Base-by-base conservation (phyloP, 1,284 basidiomycete genomes). In the Irpex sp. region DNA sequence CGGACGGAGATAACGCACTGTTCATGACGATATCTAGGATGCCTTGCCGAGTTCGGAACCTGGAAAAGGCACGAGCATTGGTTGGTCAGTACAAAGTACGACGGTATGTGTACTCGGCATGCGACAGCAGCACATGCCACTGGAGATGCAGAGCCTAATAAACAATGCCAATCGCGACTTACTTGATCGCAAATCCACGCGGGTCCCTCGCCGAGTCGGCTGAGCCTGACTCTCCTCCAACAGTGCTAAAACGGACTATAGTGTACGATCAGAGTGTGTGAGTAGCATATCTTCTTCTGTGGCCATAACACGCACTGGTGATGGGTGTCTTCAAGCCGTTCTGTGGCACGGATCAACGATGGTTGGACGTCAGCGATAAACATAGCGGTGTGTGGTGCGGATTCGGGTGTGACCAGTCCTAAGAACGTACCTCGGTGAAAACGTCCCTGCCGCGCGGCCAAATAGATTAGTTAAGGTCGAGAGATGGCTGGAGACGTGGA, bases 191-290 rank as follows among this genome's bases (percentile, higher is more conserved):
- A 63, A 72, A 72, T 8, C 71, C 95, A 75, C 94, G 92, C 54
- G 93, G 94, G 74, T 97, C 95, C 67, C 94, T 90, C 59, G 92
- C 92, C 26, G 92, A 92, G 74, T 98, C 95, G 21, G 92, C 83
- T 43, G 93, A 93, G 19, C 95, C 95, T 46, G 81, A 81, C 77
- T 96, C 94, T 57, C 95, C 92, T 65, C 89, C 92, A 67, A 94
- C 92, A n/a, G 93, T 93, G 62, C 93, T 92, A 81, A 95, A 95
- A 60, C 94, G 91, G 55, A 86, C 81, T 73, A 90, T 8, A 57
- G 31, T 19, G 7, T 51, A 37, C 46, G 50, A 9, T 4, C 21
- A 7, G 5, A 47, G 2, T 36, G 21, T 6, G 35, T 9, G 50
- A n/a, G 17, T 19, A 26, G 19, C 15, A 19, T 15, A 57, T 15